Base-by-base conservation (phyloP, 768 basidiomycete genomes). In the Panus rudis region DNA sequence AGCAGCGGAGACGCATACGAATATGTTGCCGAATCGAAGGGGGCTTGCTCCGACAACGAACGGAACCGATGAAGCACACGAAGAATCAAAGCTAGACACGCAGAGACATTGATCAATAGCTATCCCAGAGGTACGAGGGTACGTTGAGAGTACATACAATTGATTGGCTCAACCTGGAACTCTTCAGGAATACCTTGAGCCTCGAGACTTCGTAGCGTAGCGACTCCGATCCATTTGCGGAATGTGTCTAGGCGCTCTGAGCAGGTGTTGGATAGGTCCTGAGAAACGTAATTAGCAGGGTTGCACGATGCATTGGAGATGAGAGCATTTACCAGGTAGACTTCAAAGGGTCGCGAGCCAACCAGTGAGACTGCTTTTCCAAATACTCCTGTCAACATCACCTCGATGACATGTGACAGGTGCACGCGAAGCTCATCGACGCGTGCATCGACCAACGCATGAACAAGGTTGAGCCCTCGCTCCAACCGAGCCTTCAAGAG, bases 41-140 rank as follows among this genome's bases (percentile, higher is more conserved):
- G 79, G 1, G 75, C 64, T 50, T 89, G 83, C 48, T 93, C 88
- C 0, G 89, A 81, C 3, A 93, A 68, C 45, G 76, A 84, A 16
- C 87, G 79, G 0, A 98, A 60, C 16, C 88, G 79, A 59, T 94
- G 86, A 2, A 99, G 69, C 1, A 98, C 81, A 21, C 96, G 86
- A 35, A 88, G 67, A 20, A 93, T 71, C 24, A 97, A 68, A 5
- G 70, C 92, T 92, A 45, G 19, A n/a, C 30, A 41, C 5, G 1
- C 12, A 25, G 4, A 17, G 13, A 4, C 37, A 6, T 24, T 17
- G 41, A 28, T 46, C 25, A 41, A 22, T 5, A 11, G 19, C n/a
- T n/a, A n/a, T n/a, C n/a, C n/a, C n/a, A n/a, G n/a, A n/a, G n/a
- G n/a, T n/a, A n/a, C n/a, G n/a, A n/a, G n/a, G n/a, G n/a, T 5